phyloP scores from a whole-genome alignment of 495 filamentous ascomycete species.

The Neurospora cerealis region DNA sequence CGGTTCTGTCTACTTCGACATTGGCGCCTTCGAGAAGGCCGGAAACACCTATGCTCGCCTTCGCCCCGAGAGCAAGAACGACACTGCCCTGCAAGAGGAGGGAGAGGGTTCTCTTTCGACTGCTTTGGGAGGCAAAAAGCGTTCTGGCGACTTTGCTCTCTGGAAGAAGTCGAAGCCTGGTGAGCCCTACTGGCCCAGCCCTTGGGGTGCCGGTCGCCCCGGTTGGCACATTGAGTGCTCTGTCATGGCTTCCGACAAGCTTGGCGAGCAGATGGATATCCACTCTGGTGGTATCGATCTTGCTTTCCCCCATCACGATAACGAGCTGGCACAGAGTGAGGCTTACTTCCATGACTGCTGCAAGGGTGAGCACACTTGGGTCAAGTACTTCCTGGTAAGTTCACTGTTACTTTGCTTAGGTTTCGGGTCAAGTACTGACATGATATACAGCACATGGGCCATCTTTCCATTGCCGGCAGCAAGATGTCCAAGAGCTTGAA shows the following conservation, averaged over 20 bases:
- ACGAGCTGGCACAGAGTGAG: conserved; percentile 89
- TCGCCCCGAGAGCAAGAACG: conserved; percentile 76
- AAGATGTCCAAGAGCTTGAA: conserved; percentile 97
- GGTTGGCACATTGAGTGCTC: conserved; percentile 99
- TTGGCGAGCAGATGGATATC: conserved; percentile 79
- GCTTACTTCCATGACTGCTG: conserved; percentile 59
- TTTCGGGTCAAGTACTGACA: background rate
- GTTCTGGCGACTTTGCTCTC: conserved; percentile 75
- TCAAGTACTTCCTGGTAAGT: conserved; percentile 73
- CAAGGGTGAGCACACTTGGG: conserved; percentile 60
- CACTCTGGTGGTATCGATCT: conserved; percentile 92
- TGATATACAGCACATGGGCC: conserved; percentile 63
- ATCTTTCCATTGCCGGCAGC: conserved; percentile 76
- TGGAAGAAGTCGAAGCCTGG: conserved; percentile 92
- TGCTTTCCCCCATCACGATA: conserved; percentile 93
- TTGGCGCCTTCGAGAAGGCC: conserved; percentile 69
- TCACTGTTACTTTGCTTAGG: background rate
- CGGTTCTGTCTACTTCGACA: conserved; percentile 93
- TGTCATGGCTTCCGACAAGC: conserved; percentile 81
- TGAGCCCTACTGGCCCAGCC: conserved; percentile 80
- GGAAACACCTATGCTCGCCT: conserved; percentile 80
- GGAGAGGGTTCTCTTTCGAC: conserved; percentile 80
- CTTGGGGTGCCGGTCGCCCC: conserved; percentile 80
- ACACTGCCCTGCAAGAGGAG: conserved; percentile 74
- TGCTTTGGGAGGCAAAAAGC: conserved; percentile 55